These are phyloP conservation scores for Bertia moriformis DNA, from an alignment of 2,329 filamentous ascomycete species.

Conservation along the genomic window DNA sequence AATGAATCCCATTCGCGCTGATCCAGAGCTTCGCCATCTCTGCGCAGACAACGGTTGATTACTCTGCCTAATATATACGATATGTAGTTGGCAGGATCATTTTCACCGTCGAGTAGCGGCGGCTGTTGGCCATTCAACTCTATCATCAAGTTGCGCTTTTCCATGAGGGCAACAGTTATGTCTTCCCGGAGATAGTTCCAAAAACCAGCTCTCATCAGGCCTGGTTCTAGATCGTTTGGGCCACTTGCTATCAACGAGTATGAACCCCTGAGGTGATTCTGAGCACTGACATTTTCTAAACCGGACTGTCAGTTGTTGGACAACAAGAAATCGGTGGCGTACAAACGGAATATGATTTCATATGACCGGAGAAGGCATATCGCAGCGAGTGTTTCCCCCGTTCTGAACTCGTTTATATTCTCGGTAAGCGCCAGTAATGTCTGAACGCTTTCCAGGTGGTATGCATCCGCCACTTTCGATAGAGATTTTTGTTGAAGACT, in stretches of 20 bases:
- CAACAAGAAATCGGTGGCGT: no score
- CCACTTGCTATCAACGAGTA: background rate
- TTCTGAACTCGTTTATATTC: background rate
- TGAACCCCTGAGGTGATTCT: background rate
- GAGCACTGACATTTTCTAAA: background rate
- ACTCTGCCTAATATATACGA: background rate
- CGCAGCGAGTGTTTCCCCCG: background rate
- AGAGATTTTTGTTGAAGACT: background rate
- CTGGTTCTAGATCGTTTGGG: background rate
- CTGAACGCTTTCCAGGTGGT: background rate
- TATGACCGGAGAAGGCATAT: constrained; percentile 1
- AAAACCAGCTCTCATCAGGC: background rate
- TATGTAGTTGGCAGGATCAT: background rate
- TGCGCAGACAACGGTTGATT: background rate
- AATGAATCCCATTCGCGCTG: background rate
- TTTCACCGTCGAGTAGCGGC: background rate
- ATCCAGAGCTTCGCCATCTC: background rate
- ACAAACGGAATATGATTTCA: background rate
- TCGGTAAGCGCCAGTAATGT: background rate
- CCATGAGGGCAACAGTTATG: background rate
- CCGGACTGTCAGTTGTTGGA: no score
- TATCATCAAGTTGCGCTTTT: background rate
- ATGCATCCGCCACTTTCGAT: background rate
- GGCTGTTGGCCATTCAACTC: background rate
- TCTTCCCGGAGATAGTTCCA: constrained; percentile 1